Conservation (phyloP, 495 filamentous ascomycete species). For the Penicillium goetzii region DNA sequence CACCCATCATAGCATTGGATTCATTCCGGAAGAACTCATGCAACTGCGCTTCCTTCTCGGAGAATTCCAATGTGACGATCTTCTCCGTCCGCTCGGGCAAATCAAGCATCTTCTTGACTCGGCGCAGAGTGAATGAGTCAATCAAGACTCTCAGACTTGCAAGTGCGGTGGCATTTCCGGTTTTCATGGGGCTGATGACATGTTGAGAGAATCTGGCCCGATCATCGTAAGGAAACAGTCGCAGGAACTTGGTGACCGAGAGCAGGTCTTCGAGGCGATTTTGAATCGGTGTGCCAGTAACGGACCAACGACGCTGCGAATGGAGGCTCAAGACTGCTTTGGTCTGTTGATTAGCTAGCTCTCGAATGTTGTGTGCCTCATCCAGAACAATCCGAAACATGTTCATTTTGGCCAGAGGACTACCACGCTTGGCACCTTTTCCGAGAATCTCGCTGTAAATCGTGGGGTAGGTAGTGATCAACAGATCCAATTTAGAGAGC, state of each 20-base stretch:
- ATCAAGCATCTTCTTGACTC: constrained; percentile 87
- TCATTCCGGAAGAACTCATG: constrained; percentile 66
- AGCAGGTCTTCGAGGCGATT: constrained; percentile 91
- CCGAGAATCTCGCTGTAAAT: constrained; percentile 76
- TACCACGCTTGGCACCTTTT: constrained; percentile 62
- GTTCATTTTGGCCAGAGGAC: constrained; percentile 71
- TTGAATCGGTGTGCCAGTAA: constrained; percentile 90
- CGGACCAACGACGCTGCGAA: constrained; percentile 87
- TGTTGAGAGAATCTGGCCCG: constrained; percentile 70
- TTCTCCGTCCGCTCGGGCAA: constrained; percentile 75
- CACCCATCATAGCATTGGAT: constrained; percentile 63
- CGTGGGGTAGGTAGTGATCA: constrained; percentile 90
- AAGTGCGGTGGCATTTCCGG: constrained; percentile 77
- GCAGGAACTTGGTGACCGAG: constrained; percentile 87
- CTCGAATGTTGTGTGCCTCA: constrained; percentile 92
- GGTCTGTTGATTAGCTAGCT: constrained; percentile 76
- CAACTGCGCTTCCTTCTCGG: constrained; percentile 54
- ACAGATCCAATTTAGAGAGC: constrained; percentile 74
- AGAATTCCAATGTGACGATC: constrained; percentile 64
- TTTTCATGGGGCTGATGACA: constrained; percentile 78
- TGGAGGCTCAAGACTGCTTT: constrained; percentile 82
- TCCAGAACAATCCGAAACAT: constrained; percentile 97
- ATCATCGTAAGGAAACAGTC: constrained; percentile 84
- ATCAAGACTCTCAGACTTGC: constrained; percentile 88
- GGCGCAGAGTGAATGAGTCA: constrained; percentile 88